Conservation (phyloP, 495 filamentous ascomycete genomes). For the Aspergillus indologenus region DNA sequence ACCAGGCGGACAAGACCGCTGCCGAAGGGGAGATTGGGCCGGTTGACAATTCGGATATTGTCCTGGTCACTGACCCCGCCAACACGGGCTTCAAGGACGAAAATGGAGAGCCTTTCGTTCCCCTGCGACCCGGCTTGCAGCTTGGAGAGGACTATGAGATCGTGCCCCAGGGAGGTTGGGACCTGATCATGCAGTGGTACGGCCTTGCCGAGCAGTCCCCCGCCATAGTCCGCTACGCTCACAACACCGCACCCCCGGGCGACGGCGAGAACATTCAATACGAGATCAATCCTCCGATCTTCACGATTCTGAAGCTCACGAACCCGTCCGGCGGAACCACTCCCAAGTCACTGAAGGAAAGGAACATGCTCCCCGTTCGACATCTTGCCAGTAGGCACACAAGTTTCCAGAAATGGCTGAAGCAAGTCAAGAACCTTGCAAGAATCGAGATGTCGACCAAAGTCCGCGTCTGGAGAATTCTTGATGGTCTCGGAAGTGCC, state of each 20-base stretch:
- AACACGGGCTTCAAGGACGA: conserved; percentile 48
- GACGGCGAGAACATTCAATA: conserved; percentile 66
- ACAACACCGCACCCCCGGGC: conserved; percentile 64
- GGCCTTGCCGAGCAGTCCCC: conserved; percentile 67
- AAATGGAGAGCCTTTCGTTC: conserved; percentile 61
- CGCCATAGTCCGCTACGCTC: conserved; percentile 70
- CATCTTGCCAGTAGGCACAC: conserved; percentile 67
- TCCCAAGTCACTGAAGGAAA: conserved; percentile 56
- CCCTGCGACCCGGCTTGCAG: conserved; percentile 67
- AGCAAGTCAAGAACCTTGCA: conserved; percentile 61
- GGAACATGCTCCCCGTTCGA: conserved; percentile 53
- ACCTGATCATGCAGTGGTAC: conserved; percentile 77
- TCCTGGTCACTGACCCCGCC: conserved; percentile 42
- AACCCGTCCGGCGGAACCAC: conserved; percentile 55
- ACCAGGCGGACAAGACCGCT: conserved; percentile 55
- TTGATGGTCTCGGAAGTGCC: conserved; percentile 46
- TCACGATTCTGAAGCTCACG: conserved; percentile 78
- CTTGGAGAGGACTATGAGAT: conserved; percentile 70
- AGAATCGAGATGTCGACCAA: conserved; percentile 65
- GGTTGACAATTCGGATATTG: conserved; percentile 77
- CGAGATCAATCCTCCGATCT: conserved; percentile 81
- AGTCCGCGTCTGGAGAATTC: conserved; percentile 75
- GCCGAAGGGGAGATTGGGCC: conserved; percentile 68
- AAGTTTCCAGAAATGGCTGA: conserved; percentile 69
- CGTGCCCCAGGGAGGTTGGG: conserved; percentile 76